Evolutionary conservation across 179 eudicot genomes (phyloP), one percentile per base, ranked within the genome.

Genomic region (Spinacia oleracea): DNA sequence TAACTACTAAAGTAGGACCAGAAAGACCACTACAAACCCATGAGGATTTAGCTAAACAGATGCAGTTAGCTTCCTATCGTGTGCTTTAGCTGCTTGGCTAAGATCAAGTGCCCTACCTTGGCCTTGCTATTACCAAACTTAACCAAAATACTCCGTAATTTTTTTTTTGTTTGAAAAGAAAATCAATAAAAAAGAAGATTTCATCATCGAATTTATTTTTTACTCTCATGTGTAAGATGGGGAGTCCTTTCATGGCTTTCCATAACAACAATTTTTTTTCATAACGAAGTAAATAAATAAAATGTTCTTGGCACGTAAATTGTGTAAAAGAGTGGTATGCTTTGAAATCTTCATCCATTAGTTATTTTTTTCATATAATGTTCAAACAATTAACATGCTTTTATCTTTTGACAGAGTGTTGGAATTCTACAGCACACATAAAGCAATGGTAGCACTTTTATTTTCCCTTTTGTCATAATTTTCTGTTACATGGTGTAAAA

Each of bases 351-450:
- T 69, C 5, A 34, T 69, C 48, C 32, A 1, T 5, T 12, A 9
- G 51, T n/a, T 42, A 42, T 18, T 23, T 51, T 6, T 51, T 51
- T 2, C 48, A 7, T 45, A 7, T 62, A 9, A 15, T 65, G 42
- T 21, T 21, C 63, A 25, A 20, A 67, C 58, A 51, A 71, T 21
- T 45, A 42, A 12, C 70, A 25, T 73, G 65, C 46, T 70, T 55
- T 46, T 58, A 60, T 29, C 58, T 76, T 72, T 64, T 72, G 77
- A 74, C 91, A 96, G 99, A 82, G 86, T 96, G 99, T 91, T 96
- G 99, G 99, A 88, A 56, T 78, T 83, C 85, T 43, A 96, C 98
- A 71, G 87, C 91, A 65, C 98, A 93, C 76, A 89, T 93, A 81
- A 88, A 88, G 73, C 86, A 93, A 81, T 96, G 99, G 99, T 96